Base-by-base conservation (phyloP, 2,329 filamentous ascomycete genomes). In the Fusarium hostae region DNA sequence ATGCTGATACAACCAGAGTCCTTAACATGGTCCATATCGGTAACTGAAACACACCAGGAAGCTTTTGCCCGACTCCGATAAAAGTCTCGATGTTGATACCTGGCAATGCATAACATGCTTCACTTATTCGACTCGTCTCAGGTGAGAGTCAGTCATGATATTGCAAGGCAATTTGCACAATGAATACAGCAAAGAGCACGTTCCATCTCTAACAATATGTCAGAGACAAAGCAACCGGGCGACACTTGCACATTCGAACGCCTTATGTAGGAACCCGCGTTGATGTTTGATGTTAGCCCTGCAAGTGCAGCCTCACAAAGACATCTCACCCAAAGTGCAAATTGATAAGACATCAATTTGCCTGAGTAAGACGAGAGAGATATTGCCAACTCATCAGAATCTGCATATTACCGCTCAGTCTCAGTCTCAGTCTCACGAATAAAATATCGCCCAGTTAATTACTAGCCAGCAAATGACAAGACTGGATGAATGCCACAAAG, bases 361-460 rank as follows among this genome's bases (percentile, higher is more conserved):
- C 26, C 12, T 15, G 45, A 20, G 40, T 32, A 30, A 65, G 48
- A 43, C 47, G 41, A 57, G 59, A 59, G 24, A 59, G 48, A 51
- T 50, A 44, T 35, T 59, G 69, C 63, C 56, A 54, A 28, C 47
- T 44, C 45, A 62, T 51, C 20, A n/a, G 4, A n/a, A 60, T 10
- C 40, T 70, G 69, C 69, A 66, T 47, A 62, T 58, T 32, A 30
- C 52, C 65, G 65, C 44, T 60, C 28, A 35, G 15, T 34, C 37
- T 50, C 32, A 32, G 28, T 41, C 24, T 22, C 32, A 32, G 28
- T 41, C 24, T 22, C 47, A 52, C 34, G 48, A 52, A 52, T 28
- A 28, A 22, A 24, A 26, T 7, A 28, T 28, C 34, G 34, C 18
- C 24, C 48, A 52, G 48, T 52, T 20, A 26, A n/a, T 39, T 16